Percentiles rank a stretch among this genome's conserved stretches.
Evolutionary conservation across 768 basidiomycete species (phyloP).

Genomic region (Pisolithus microcarpus): DNA sequence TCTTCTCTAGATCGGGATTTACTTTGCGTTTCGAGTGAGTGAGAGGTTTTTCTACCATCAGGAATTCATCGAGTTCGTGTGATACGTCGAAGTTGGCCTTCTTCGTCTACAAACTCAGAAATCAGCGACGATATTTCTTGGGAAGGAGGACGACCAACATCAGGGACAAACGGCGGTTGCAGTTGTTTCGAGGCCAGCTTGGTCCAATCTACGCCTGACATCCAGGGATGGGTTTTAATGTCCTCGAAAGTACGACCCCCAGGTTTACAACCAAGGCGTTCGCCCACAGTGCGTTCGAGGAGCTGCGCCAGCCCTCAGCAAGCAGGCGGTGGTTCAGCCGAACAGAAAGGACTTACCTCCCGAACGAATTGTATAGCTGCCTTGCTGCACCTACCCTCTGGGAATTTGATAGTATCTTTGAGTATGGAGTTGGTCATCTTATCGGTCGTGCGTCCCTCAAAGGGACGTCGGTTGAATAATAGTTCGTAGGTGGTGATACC

Average conservation of each 20-base stretch:
- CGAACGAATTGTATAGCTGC: constrained; percentile 61
- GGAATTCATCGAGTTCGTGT: constrained; percentile 94
- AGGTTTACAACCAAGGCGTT: constrained; percentile 74
- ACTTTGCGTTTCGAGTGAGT: constrained; percentile 90
- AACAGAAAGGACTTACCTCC: constrained; percentile 43
- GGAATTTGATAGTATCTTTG: constrained; percentile 71
- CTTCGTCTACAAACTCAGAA: constrained; percentile 55
- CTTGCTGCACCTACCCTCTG: constrained; percentile 64
- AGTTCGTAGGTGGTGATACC: constrained; percentile 88
- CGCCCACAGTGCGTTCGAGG: constrained; percentile 72
- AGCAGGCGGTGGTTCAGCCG: constrained; percentile 1
- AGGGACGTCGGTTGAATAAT: constrained; percentile 76
- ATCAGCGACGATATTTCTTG: not conserved
- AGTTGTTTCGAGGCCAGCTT: constrained; percentile 59
- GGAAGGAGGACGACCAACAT: constrained; percentile 50
- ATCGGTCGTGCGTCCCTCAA: constrained; percentile 84
- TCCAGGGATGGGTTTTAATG: constrained; percentile 81
- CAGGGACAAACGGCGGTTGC: constrained; percentile 84
- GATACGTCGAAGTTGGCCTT: constrained; percentile 98
- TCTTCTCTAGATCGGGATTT: constrained; percentile 75
- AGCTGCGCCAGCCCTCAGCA: constrained; percentile 42
- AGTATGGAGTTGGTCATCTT: constrained; percentile 84
- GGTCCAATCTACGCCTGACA: constrained; percentile 75
- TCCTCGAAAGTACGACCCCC: constrained; percentile 68
- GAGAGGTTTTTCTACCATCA: constrained; percentile 97